A percentile compares a stretch with the other conserved stretches of the same genome.
phyloP scores from a whole-genome alignment of 805 yeast genomes.

The Ascoidea tarda region DNA sequence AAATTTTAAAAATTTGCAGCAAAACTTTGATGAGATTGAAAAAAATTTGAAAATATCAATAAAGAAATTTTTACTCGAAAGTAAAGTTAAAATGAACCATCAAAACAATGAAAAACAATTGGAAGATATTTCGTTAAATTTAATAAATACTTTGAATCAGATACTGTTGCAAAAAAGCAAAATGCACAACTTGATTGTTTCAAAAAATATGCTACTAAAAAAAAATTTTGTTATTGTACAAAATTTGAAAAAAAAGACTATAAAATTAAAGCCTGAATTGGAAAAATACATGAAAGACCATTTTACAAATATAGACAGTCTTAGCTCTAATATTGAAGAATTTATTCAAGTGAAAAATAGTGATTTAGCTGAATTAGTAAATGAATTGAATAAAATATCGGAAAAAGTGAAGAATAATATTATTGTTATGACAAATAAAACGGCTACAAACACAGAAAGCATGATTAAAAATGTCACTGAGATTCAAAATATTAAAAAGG shows the following conservation, averaged over 20 bases:
- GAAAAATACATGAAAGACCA: background rate
- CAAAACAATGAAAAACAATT: slow-evolving; percentile 13
- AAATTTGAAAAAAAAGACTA: background rate
- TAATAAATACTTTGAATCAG: too few relatives aligned
- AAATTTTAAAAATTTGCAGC: background rate
- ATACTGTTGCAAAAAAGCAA: background rate
- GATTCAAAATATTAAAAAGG: background rate
- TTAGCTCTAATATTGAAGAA: background rate
- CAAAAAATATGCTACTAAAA: background rate
- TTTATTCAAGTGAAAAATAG: too few relatives aligned
- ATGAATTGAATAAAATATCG: background rate
- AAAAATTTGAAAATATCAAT: slow-evolving; percentile 4
- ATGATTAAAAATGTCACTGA: background rate
- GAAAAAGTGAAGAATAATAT: background rate
- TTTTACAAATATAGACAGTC: too few relatives aligned
- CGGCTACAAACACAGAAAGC: background rate
- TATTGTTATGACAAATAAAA: background rate
- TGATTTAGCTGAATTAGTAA: background rate
- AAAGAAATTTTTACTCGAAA: slow-evolving; percentile 11
- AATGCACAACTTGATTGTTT: background rate
- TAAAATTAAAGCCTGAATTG: background rate
- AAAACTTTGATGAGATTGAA: background rate
- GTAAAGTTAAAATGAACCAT: slow-evolving; percentile 9
- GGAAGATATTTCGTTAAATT: slow-evolving; percentile 1
- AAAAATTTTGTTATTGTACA: background rate